A percentile compares a stretch with the other conserved stretches of the same genome.
Conservation (phyloP, 176 grass and related monocot genomes). For the Thinopyrum elongatum region DNA sequence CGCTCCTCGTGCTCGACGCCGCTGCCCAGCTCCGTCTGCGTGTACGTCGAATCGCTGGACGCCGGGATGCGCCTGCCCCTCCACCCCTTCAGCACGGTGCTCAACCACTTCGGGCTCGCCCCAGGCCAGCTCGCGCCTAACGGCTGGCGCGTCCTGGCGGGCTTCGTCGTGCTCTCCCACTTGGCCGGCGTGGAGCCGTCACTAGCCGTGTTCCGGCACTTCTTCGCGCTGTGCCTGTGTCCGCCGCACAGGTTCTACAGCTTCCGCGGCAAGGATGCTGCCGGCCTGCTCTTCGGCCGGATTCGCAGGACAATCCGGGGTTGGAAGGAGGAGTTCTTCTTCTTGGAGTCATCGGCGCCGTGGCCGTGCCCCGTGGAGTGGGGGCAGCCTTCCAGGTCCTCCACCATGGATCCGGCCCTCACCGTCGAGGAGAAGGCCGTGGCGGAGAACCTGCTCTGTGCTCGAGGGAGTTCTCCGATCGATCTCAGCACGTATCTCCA, state of each 20-base stretch:
- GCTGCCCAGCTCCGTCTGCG: neutral
- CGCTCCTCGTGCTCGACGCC: neutral
- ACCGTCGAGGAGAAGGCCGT: neutral
- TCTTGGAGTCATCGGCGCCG: neutral
- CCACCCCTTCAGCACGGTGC: neutral
- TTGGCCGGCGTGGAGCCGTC: neutral
- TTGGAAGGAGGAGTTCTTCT: neutral
- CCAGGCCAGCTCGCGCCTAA: neutral
- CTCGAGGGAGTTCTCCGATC: neutral
- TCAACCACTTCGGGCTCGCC: neutral
- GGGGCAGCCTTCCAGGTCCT: neutral
- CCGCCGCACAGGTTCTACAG: neutral
- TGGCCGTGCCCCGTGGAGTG: neutral
- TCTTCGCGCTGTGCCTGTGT: neutral
- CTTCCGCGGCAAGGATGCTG: neutral
- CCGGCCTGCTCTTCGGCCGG: neutral
- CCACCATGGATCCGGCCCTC: neutral
- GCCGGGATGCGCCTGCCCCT: neutral
- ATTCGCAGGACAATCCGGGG: neutral
- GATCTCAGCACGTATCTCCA: neutral
- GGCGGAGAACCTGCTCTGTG: neutral
- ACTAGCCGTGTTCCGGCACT: neutral
- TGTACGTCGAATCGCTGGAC: neutral
- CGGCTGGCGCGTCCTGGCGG: neutral
- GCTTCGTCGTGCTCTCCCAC: neutral